These are phyloP conservation scores for Leccinum subgranulosum DNA, from an alignment of 768 basidiomycete species.

Conservation along the genomic window DNA sequence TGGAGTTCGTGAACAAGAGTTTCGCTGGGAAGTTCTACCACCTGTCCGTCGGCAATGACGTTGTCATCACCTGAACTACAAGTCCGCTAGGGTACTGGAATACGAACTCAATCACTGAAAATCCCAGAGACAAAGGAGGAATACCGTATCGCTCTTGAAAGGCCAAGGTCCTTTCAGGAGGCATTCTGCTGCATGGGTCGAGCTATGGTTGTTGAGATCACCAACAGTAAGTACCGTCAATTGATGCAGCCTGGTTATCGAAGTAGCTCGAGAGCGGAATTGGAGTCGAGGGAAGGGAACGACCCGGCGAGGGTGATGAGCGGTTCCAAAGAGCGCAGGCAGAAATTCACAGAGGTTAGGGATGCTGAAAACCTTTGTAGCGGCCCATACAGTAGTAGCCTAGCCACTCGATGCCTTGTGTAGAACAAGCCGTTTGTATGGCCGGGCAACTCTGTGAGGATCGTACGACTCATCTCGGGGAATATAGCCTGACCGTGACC, in stretches of 20 bases:
- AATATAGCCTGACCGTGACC: conserved; percentile 22
- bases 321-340: conserved; percentile 17
- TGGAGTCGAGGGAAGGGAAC: conserved; percentile 27
- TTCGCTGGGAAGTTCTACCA: conserved; percentile 31
- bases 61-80: conserved; percentile 43
- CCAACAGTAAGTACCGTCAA: conserved; percentile 35
- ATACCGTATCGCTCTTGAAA: conserved; percentile 40
- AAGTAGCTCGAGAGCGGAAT: conserved; percentile 32
- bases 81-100: conserved; percentile 40
- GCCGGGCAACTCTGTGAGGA: conserved; percentile 5
- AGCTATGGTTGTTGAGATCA: conserved; percentile 41
- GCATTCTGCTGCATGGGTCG: conserved; percentile 40
- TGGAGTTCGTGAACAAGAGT: conserved; percentile 43
- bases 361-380: conserved; percentile 20
- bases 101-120: background rate
- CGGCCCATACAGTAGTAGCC: background rate
- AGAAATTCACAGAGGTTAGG: conserved; percentile 20
- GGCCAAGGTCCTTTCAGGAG: conserved; percentile 39
- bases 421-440: conserved; percentile 12
- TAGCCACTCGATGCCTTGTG: conserved; percentile 7
- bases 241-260: conserved; percentile 44
- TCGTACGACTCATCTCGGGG: background rate
- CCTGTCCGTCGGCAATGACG: conserved; percentile 41
- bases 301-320: conserved; percentile 8
- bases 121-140: background rate